Evolutionary conservation across 2,329 filamentous ascomycete genomes (phyloP), one percentile per base, ranked within the genome.

Genomic region (Trichoderma brevicompactum): DNA sequence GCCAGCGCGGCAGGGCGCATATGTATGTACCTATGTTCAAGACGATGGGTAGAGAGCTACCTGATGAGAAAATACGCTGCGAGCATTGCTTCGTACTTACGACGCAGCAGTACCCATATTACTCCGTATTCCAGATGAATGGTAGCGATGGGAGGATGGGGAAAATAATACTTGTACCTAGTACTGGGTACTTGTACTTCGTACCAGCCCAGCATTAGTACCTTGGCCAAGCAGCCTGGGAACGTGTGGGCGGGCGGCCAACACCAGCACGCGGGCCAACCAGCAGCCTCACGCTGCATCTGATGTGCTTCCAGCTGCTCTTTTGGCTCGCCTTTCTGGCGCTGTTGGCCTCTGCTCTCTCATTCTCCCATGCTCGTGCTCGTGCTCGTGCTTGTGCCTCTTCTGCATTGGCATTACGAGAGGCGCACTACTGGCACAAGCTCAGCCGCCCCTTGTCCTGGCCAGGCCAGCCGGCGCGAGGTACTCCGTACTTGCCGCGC

Each of bases 111-210:
- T 50, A 34, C 34, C 34, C 23, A 56, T 40, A 40, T 48, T 40
- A 40, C 46, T 49, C 53, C 38, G 53, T 41, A 41, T 43, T 49
- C 56, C 56, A 60, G 56, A 60, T 60, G 19, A 49, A 60, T 49
- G 43, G 56, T 49, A 60, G 56, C 56, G 56, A 60, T 32, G 23
- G 44, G 32, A 17, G 17, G 15, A 56, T 44, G 40, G 38, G 38
- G 23, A 13, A 32, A 28, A 28, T 28, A 28, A 28, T 28, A 28
- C 23, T 28, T 28, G 23, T n/a, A n/a, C n/a, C n/a, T n/a, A n/a
- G n/a, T n/a, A n/a, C n/a, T n/a, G n/a, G n/a, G 23, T 28, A 28
- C 23, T 28, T 28, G 23, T 28, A 28, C 23, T 5, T 28, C 2
- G 23, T 28, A 28, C 23, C n/a, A n/a, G n/a, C 23, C 23, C 23